Evolutionary conservation across 2,329 filamentous ascomycete genomes (phyloP).

Genomic region (Penicillium aurantiogriseum): DNA sequence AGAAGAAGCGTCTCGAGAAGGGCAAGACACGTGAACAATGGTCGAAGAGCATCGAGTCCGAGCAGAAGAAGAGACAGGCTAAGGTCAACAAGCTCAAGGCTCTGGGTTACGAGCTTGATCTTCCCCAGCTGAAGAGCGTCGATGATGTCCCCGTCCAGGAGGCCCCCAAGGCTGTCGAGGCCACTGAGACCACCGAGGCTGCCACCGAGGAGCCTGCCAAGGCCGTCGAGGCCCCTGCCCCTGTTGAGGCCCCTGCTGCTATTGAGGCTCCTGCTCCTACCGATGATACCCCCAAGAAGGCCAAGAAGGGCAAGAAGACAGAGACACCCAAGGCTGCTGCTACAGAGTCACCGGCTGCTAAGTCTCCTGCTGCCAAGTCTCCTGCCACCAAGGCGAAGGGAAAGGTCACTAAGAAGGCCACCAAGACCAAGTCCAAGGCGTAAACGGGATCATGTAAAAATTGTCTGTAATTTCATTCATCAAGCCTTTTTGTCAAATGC

Average conservation of each 20-base stretch:
- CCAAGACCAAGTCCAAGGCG: slow-evolving; percentile 33
- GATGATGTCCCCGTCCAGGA: slow-evolving; percentile 51
- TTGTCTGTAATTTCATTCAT: slow-evolving; percentile 19
- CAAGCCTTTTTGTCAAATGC: slow-evolving; percentile 21
- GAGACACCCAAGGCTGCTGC: slow-evolving; percentile 25
- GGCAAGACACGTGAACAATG: slow-evolving; percentile 73
- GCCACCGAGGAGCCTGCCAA: slow-evolving; percentile 23
- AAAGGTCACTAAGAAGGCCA: slow-evolving; percentile 30
- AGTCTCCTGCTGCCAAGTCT: slow-evolving; percentile 18
- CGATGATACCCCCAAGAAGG: slow-evolving; percentile 36
- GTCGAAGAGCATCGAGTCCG: slow-evolving; percentile 70
- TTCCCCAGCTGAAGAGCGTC: slow-evolving; percentile 67
- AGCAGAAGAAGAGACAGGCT: slow-evolving; percentile 66
- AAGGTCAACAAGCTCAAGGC: slow-evolving; percentile 74
- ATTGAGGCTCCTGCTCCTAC: slow-evolving; percentile 30
- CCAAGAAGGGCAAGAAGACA: slow-evolving; percentile 36
- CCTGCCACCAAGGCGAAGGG: slow-evolving; percentile 24
- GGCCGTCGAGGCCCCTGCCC: slow-evolving; percentile 11
- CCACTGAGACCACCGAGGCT: slow-evolving; percentile 18
- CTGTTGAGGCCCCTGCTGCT: neutral
- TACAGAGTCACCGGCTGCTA: slow-evolving; percentile 25
- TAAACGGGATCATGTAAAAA: slow-evolving; percentile 25
- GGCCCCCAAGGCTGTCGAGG: slow-evolving; percentile 34
- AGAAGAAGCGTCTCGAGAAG: slow-evolving; percentile 69
- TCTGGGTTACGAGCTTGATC: slow-evolving; percentile 79